Conservation (phyloP, 129 eudicot species). For the Helianthus annuus region HanXRQr2.0-SUNRISE NC_035440.2:61965059-61965558, state of each 20-base stretch:
- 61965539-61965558: neutral
- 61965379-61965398: conserved; percentile 98
- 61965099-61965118: conserved; percentile 38
- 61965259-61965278: conserved; percentile 16
- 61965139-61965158: conserved; percentile 82
- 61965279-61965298: neutral
- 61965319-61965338: conserved; percentile 35
- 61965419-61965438: conserved; percentile 90
- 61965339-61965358: conserved; percentile 84
- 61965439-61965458: conserved; percentile 88
- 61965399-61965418: conserved; percentile 93
- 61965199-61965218: conserved; percentile 67
- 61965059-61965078: neutral
- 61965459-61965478: conserved; percentile 87
- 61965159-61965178: conserved; percentile 83
- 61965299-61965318: neutral
- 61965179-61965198: conserved; percentile 76
- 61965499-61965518: neutral
- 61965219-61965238: conserved; percentile 93
- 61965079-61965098: neutral
- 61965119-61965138: conserved; percentile 90
- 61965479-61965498: conserved; percentile 25
- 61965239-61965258: conserved; percentile 82
- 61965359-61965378: conserved; percentile 92
- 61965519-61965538: conserved; percentile 8